A percentile compares a stretch with the other conserved stretches of the same genome.
These are phyloP conservation scores for apple (Malus domestica) DNA, from an alignment of 306 rosid species.

Conservation along the genomic window DNA sequence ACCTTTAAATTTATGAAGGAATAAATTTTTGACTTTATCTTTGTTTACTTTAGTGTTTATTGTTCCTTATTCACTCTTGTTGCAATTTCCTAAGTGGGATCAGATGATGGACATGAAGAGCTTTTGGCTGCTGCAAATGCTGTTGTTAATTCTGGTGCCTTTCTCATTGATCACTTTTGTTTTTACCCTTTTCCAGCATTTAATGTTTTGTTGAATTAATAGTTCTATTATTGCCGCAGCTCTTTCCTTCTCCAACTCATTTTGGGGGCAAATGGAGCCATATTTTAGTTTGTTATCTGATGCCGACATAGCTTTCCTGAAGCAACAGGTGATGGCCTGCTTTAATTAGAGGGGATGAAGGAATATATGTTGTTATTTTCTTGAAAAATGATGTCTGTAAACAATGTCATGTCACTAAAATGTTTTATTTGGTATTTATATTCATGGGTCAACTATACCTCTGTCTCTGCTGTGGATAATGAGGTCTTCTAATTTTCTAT, in stretches of 20 bases:
- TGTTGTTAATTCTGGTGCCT: slow-evolving; percentile 59
- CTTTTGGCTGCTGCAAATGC: slow-evolving; percentile 85
- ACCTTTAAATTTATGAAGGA: neutral
- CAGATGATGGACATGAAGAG: slow-evolving; percentile 87
- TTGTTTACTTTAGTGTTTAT: slow-evolving; percentile 6
- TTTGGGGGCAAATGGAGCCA: slow-evolving; percentile 88
- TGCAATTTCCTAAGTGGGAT: slow-evolving; percentile 59
- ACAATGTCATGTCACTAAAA: neutral
- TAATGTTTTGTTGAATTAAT: slow-evolving; percentile 19
- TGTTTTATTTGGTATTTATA: neutral
- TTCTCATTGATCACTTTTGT: slow-evolving; percentile 23
- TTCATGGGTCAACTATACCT: neutral
- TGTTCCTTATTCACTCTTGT: slow-evolving; percentile 29
- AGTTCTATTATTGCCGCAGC: slow-evolving; percentile 44
- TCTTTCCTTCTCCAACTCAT: slow-evolving; percentile 50
- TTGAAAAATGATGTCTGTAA: neutral
- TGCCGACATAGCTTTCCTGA: slow-evolving; percentile 58
- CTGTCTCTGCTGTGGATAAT: slow-evolving; percentile 3
- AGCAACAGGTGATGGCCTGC: slow-evolving; percentile 59
- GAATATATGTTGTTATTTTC: neutral
- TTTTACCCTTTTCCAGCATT: slow-evolving; percentile 15
- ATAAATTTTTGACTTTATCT: slow-evolving; percentile 3
- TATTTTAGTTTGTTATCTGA: slow-evolving; percentile 68
- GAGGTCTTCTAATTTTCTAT: slow-evolving; percentile 7
- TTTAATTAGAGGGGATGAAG: neutral